A percentile compares a stretch with the other conserved stretches of the same genome.
These are phyloP conservation scores for Wickerhamiella spandovensis DNA, from an alignment of 805 yeast genomes.

Conservation along the genomic window DNA sequence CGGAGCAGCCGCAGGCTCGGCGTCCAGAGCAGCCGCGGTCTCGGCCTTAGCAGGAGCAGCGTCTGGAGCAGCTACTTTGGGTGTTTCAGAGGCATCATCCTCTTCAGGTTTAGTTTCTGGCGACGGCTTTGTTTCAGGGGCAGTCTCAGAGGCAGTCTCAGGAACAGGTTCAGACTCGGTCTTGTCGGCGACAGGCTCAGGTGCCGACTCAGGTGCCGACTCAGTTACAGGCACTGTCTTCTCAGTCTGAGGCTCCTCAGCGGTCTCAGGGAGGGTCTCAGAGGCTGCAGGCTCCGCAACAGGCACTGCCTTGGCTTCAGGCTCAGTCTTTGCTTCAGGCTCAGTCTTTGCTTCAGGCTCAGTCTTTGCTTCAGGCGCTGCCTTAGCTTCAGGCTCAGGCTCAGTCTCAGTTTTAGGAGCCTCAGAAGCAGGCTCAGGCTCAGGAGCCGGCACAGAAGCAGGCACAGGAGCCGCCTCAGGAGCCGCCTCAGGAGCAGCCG, in stretches of 20 bases:
- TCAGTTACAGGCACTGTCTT: background rate
- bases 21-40: background rate
- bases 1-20: no score
- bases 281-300: background rate
- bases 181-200: background rate
- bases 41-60: background rate
- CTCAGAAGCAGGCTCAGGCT: slow-evolving; percentile 4
- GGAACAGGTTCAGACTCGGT: no score
- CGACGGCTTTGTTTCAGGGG: no score
- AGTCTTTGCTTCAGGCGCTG: background rate
- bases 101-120: no score
- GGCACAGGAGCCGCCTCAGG: background rate
- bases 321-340: slow-evolving; percentile 4
- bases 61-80: no score
- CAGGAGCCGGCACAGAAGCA: slow-evolving; percentile 3
- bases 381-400: background rate
- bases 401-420: slow-evolving; percentile 1
- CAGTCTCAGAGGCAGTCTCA: no score
- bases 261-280: background rate
- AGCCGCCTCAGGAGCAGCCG: no score
- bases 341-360: slow-evolving; percentile 8
- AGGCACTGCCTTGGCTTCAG: slow-evolving; percentile 2
- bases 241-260: background rate
- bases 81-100: no score
- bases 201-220: background rate